Conservation (phyloP, 805 yeast genomes). For the Hanseniaspora clermontiae region DNA sequence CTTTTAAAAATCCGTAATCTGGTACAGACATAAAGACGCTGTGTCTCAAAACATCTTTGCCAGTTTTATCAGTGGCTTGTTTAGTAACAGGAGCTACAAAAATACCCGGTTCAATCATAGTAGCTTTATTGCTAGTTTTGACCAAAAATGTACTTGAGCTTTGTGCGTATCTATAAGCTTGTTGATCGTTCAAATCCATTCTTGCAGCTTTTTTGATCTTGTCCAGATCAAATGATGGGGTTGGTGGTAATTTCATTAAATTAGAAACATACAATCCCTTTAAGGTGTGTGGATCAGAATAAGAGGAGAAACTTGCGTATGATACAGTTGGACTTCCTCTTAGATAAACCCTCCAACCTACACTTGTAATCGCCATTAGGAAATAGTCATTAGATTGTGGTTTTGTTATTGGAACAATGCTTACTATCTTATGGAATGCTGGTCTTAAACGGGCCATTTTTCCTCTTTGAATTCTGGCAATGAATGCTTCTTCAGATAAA, state of each 20-base stretch:
- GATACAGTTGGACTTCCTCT: slow-evolving; percentile 31
- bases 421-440: slow-evolving; percentile 48
- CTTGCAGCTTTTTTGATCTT: slow-evolving; percentile 19
- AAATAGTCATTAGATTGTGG: slow-evolving; percentile 57
- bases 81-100: slow-evolving; percentile 52
- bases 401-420: slow-evolving; percentile 39
- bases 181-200: not conserved
- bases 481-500: slow-evolving; percentile 30
- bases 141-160: slow-evolving; percentile 44
- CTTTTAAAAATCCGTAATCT: slow-evolving; percentile 73
- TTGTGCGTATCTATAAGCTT: slow-evolving; percentile 26
- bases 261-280: slow-evolving; percentile 24
- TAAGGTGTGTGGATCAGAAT: not conserved
- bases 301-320: slow-evolving; percentile 11
- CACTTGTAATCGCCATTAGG: slow-evolving; percentile 64
- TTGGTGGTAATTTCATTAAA: slow-evolving; percentile 54
- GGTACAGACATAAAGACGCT: slow-evolving; percentile 64
- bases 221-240: slow-evolving; percentile 25
- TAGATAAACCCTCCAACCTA: slow-evolving; percentile 66
- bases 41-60: slow-evolving; percentile 17
- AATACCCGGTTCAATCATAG: slow-evolving; percentile 73
- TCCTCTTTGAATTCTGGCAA: slow-evolving; percentile 34
- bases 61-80: slow-evolving; percentile 2
- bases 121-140: slow-evolving; percentile 44
- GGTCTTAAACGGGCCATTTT: slow-evolving; percentile 44